Percentiles rank a stretch among this genome's conserved stretches.
Evolutionary conservation across 495 filamentous ascomycete species (phyloP).

Genomic region (Xylaria acuta): DNA sequence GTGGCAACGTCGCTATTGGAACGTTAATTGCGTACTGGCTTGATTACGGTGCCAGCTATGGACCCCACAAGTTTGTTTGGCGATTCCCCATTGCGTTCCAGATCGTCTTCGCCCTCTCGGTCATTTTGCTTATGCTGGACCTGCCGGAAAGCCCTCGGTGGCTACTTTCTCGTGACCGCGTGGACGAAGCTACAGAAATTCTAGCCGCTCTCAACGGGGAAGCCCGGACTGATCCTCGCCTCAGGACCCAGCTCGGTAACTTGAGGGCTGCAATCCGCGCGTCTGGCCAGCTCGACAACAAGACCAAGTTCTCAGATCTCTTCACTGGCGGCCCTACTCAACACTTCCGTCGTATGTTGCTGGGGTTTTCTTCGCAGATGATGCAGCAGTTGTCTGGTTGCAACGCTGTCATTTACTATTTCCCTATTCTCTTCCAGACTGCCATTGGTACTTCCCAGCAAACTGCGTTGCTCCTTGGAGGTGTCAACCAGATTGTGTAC

Average conservation of each 20-base stretch:
- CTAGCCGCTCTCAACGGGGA: constrained; percentile 67
- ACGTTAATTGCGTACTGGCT: constrained; percentile 78
- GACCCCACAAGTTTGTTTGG: constrained; percentile 65
- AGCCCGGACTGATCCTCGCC: constrained; percentile 58
- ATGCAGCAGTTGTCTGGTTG: constrained; percentile 76
- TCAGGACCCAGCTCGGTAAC: constrained; percentile 61
- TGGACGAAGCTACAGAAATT: constrained; percentile 67
- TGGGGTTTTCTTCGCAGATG: constrained; percentile 64
- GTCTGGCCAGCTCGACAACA: constrained; percentile 44
- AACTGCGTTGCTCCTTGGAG: constrained; percentile 37
- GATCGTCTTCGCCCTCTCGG: constrained; percentile 67
- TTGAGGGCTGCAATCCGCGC: constrained; percentile 64
- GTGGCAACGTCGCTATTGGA: constrained; percentile 75
- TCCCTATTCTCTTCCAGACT: constrained; percentile 48
- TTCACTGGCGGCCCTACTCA: constrained; percentile 65
- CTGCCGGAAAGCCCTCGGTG: constrained; percentile 76
- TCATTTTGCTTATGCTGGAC: constrained; percentile 66
- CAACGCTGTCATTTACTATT: constrained; percentile 78
- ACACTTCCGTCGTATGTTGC: constrained; percentile 62
- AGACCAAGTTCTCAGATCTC: constrained; percentile 57
- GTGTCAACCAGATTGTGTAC: constrained; percentile 63
- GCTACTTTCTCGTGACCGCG: constrained; percentile 68
- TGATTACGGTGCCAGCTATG: constrained; percentile 72
- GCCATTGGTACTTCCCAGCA: constrained; percentile 33
- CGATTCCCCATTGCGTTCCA: constrained; percentile 80